Percentiles rank a stretch among this genome's conserved stretches.
These are phyloP conservation scores for Skeletonema costatum DNA, from an alignment of 108 stramenopile species.

Conservation along the genomic window DNA sequence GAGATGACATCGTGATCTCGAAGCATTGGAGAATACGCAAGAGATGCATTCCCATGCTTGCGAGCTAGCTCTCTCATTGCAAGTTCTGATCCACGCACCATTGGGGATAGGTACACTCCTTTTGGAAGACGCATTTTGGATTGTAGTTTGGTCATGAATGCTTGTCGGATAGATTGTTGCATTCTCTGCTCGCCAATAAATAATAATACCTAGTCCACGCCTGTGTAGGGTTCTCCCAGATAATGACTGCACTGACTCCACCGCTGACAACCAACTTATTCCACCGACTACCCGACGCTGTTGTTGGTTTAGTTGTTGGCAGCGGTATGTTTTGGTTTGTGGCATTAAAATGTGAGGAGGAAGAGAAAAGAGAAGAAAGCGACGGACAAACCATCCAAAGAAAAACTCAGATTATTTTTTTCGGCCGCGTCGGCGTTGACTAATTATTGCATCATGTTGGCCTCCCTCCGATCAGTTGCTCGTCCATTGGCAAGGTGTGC, in stretches of 20 bases:
- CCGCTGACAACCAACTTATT: too few species aligned
- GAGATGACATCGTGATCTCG: conserved; percentile 54
- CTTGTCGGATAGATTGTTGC: background rate
- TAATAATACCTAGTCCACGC: too few species aligned
- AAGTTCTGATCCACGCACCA: conserved; percentile 69
- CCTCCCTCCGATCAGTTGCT: conserved; percentile 33
- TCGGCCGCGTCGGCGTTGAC: background rate
- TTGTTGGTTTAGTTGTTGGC: too few species aligned
- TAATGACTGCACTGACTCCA: too few species aligned
- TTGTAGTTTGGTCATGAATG: background rate
- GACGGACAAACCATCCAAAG: background rate
- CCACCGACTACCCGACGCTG: too few species aligned
- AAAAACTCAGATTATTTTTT: background rate
- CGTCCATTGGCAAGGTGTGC: conserved; percentile 43
- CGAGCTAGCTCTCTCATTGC: conserved; percentile 58
- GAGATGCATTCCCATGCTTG: conserved; percentile 31
- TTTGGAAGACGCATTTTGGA: conserved; percentile 12
- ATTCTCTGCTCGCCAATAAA: background rate
- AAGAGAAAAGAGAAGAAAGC: background rate
- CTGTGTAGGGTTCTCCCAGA: too few species aligned
- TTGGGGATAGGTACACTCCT: conserved; percentile 55
- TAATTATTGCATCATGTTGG: conserved; percentile 21
- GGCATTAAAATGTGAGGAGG: too few species aligned
- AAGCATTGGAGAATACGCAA: conserved; percentile 69
- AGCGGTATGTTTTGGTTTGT: too few species aligned